Evolutionary conservation across 202 grass and related monocot genomes (phyloP).

Genomic region (Dendrocalamus latiflorus): DNA sequence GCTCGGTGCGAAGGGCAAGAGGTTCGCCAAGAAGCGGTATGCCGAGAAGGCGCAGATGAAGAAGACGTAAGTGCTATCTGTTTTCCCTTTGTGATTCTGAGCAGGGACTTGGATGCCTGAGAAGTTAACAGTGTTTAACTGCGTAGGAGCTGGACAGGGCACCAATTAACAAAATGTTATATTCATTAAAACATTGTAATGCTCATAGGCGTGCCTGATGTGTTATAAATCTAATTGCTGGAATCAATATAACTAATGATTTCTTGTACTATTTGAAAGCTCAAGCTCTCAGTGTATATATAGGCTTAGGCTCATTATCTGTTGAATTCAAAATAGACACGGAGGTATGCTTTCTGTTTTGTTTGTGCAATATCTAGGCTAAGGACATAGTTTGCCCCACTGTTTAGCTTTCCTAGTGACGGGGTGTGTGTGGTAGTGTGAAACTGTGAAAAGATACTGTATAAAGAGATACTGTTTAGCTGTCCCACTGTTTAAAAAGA

Average conservation of each 20-base stretch:
- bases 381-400: neutral
- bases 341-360: neutral
- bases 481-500: too few relatives aligned
- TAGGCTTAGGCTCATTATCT: neutral
- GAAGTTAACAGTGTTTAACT: neutral
- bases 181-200: neutral
- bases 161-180: neutral
- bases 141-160: neutral
- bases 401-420: neutral
- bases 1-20: slow-evolving; percentile 79
- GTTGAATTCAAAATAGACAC: neutral
- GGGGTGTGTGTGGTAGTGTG: neutral
- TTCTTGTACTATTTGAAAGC: neutral
- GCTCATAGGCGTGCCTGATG: neutral
- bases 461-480: too few relatives aligned
- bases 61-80: slow-evolving; percentile 66
- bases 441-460: neutral
- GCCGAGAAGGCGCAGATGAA: slow-evolving; percentile 92
- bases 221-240: neutral
- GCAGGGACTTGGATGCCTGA: neutral
- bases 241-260: neutral
- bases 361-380: neutral
- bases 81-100: neutral
- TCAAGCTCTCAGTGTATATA: neutral
- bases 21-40: slow-evolving; percentile 92